Conservation (phyloP, 2,329 filamentous ascomycete genomes). For the Talaromyces islandicus region DNA sequence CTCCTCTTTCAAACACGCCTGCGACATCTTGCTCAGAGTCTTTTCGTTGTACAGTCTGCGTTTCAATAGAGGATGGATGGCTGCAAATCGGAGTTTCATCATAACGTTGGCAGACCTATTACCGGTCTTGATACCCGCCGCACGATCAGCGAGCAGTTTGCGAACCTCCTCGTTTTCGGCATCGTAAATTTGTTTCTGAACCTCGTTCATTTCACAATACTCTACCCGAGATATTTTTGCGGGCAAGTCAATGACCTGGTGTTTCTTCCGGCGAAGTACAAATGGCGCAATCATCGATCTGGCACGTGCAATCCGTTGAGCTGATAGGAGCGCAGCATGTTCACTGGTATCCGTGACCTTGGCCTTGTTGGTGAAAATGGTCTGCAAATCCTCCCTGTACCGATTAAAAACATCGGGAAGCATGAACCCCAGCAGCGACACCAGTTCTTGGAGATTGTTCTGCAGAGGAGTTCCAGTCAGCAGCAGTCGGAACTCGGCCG, state of each 20-base stretch:
- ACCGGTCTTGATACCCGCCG: constrained; percentile 49
- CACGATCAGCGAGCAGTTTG: constrained; percentile 55
- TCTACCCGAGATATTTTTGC: constrained; percentile 71
- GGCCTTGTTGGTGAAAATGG: constrained; percentile 87
- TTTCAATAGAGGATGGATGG: constrained; percentile 86
- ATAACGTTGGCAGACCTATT: constrained; percentile 61
- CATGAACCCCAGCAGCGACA: constrained; percentile 87
- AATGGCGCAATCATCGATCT: constrained; percentile 92
- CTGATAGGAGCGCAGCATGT: constrained; percentile 77
- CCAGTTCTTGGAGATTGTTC: constrained; percentile 91
- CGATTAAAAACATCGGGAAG: constrained; percentile 77
- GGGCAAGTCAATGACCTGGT: constrained; percentile 83
- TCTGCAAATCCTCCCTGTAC: constrained; percentile 70
- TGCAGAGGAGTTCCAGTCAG: constrained; percentile 89
- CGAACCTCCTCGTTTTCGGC: constrained; percentile 59
- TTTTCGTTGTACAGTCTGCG: constrained; percentile 72
- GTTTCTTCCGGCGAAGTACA: constrained; percentile 87
- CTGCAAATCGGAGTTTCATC: constrained; percentile 87
- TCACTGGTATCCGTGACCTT: constrained; percentile 61
- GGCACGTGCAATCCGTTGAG: constrained; percentile 78
- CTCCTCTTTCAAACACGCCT: constrained; percentile 67
- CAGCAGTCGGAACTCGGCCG: constrained; percentile 75
- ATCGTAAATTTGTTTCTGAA: constrained; percentile 69
- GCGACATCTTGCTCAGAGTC: constrained; percentile 69
- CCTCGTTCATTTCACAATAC: constrained; percentile 69